A percentile compares a stretch with the other conserved stretches of the same genome.
Evolutionary conservation across 257 asterid species (phyloP).

Genomic region (Solanum commersonii): DNA sequence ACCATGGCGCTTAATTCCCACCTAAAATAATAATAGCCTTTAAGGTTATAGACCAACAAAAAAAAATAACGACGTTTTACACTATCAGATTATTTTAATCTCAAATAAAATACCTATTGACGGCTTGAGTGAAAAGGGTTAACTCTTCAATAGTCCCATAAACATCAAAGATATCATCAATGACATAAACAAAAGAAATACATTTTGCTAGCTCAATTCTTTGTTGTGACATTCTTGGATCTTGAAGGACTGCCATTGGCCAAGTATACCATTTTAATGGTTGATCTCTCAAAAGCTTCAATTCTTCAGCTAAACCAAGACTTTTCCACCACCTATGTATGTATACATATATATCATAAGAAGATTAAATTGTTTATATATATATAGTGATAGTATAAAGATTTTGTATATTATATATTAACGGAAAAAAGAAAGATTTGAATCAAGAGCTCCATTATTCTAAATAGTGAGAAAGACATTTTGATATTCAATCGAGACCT

Average conservation of each 20-base stretch:
- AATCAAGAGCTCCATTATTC: too few species aligned
- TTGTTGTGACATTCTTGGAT: slow-evolving; percentile 10
- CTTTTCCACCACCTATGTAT: slow-evolving; percentile 40
- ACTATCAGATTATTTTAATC: too few species aligned
- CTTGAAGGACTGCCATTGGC: slow-evolving; percentile 10
- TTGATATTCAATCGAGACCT: too few species aligned
- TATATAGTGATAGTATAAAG: too few species aligned
- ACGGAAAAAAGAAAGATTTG: too few species aligned
- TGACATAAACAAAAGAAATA: background rate
- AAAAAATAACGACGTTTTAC: too few species aligned
- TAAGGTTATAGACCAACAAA: background rate
- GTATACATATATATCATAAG: too few species aligned
- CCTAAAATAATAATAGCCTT: slow-evolving; percentile 1
- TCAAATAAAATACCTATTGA: background rate
- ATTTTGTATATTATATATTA: too few species aligned
- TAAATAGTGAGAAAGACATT: too few species aligned
- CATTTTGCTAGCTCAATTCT: slow-evolving; percentile 18
- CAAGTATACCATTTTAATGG: slow-evolving; percentile 32
- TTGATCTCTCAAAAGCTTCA: slow-evolving; percentile 23
- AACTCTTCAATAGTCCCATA: slow-evolving; percentile 19
- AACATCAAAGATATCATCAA: slow-evolving; percentile 30
- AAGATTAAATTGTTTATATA: background rate
- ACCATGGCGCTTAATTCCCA: slow-evolving; percentile 27
- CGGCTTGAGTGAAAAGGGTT: slow-evolving; percentile 9
- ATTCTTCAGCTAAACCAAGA: slow-evolving; percentile 17